Evolutionary conservation across 352 stramenopile species (phyloP).

Genomic region (Globisporangium iwayamae): DNA sequence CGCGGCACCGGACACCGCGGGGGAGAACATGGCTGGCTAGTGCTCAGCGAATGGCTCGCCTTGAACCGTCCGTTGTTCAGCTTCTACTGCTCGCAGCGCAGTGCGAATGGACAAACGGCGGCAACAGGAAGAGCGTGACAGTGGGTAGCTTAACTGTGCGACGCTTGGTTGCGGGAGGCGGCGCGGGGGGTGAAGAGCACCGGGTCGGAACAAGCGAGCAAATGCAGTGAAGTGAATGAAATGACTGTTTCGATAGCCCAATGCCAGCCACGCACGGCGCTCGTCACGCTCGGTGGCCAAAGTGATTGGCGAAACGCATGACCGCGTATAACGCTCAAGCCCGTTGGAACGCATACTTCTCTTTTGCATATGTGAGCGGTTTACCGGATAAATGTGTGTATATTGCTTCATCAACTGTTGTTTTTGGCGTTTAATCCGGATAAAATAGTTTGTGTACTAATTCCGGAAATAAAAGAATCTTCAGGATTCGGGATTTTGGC

Average conservation of each 20-base stretch:
- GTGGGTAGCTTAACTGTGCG: background rate
- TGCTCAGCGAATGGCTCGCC: background rate
- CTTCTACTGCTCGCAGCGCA: background rate
- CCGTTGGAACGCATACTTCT: too few relatives aligned
- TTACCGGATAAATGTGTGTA: too few relatives aligned
- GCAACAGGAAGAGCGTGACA: background rate
- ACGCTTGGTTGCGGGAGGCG: background rate
- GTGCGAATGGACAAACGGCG: background rate
- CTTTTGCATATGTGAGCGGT: background rate
- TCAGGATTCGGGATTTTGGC: background rate
- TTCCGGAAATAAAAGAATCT: background rate
- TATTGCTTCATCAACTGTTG: background rate
- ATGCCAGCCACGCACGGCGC: conserved; percentile 3
- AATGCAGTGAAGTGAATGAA: background rate
- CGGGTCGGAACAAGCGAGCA: background rate
- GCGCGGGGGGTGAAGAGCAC: background rate
- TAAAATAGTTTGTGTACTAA: background rate
- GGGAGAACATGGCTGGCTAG: conserved; percentile 42
- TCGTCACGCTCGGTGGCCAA: background rate
- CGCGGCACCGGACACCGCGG: conserved; percentile 55
- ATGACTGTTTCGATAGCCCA: background rate
- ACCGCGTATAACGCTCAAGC: too few relatives aligned
- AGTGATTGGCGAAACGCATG: conserved; percentile 6
- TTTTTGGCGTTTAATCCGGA: background rate
- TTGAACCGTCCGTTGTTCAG: background rate